phyloP scores from a whole-genome alignment of 2,329 filamentous ascomycete genomes.

The Plectosphaerella plurivora region DNA sequence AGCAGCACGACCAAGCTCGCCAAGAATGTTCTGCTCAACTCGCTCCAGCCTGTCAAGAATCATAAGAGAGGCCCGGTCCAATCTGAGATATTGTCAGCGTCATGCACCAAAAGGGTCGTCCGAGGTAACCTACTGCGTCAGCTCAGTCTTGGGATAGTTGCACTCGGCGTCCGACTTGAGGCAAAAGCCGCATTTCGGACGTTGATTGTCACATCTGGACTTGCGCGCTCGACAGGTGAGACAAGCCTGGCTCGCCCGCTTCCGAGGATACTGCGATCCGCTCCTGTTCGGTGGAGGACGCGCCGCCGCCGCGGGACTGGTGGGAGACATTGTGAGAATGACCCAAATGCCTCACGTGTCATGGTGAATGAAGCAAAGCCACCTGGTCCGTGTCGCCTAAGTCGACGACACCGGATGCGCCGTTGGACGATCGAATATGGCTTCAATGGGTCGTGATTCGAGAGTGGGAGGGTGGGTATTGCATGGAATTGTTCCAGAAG shows the following conservation, averaged over 20 bases:
- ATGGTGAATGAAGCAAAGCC: too few species aligned
- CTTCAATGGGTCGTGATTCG: too few species aligned
- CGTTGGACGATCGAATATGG: too few species aligned
- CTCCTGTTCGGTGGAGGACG: not conserved
- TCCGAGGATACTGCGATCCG: not conserved
- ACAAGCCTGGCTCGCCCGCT: slow-evolving; percentile 21
- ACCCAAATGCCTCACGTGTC: too few species aligned
- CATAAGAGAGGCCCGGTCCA: not conserved
- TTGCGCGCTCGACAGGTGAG: slow-evolving; percentile 30
- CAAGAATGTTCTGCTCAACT: not conserved
- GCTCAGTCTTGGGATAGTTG: slow-evolving; percentile 16
- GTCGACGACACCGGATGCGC: too few species aligned
- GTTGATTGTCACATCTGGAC: slow-evolving; percentile 33
- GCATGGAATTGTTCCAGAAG: too few species aligned
- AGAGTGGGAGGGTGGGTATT: too few species aligned
- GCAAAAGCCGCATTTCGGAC: slow-evolving; percentile 30
- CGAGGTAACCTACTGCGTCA: not conserved
- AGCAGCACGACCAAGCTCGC: not conserved
- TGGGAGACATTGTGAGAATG: too few species aligned
- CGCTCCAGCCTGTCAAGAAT: not conserved
- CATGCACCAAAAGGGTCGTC: not conserved
- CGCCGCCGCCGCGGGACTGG: not conserved
- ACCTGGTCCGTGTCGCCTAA: too few species aligned
- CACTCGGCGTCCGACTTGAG: slow-evolving; percentile 24
- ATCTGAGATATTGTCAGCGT: not conserved